phyloP scores from a whole-genome alignment of 148 eudicot species.

The Bassia scoparia region DNA sequence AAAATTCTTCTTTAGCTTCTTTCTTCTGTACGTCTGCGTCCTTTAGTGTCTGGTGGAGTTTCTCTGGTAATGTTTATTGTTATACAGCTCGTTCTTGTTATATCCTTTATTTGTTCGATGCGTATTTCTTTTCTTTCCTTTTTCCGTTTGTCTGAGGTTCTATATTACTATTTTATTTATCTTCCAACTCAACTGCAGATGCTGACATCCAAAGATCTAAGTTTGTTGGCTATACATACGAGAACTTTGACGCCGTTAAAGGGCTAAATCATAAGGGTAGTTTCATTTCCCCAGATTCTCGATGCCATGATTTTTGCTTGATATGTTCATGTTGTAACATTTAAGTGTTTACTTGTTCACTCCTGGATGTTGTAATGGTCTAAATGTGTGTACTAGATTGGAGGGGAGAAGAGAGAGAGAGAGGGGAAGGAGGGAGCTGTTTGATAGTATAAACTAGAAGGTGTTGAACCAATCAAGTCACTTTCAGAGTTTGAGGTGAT shows the following conservation, averaged over 20 bases:
- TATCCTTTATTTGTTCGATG: not conserved
- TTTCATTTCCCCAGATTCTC: no score
- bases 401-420: no score
- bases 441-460: no score
- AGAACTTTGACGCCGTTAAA: conserved; percentile 95
- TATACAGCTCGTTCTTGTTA: not conserved
- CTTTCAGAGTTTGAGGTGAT: no score
- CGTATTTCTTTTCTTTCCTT: not conserved
- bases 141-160: not conserved
- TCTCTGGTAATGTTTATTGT: not conserved
- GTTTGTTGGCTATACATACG: conserved; percentile 95
- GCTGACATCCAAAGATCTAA: conserved; percentile 76
- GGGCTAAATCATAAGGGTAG: conserved; percentile 68
- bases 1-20: not conserved
- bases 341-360: no score
- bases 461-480: no score
- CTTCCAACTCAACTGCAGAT: conserved; percentile 38
- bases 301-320: no score
- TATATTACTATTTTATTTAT: not conserved
- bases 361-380: no score
- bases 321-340: no score
- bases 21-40: not conserved
- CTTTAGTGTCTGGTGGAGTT: not conserved
- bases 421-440: no score
- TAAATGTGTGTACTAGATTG: no score